Conservation (phyloP, 176 grass and related monocot species). For the barley (Hordeum vulgare) region MorexV3_pseudomolecules_assembly NC_058524.1:43866348-43866847, state of each 20-base stretch:
- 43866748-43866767: too few species aligned
- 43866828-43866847: conserved; percentile 40
- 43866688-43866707: conserved; percentile 36
- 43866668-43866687: not conserved
- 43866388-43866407: too few species aligned
- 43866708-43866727: not conserved
- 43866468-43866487: conserved; percentile 37
- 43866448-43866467: conserved; percentile 47
- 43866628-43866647: too few species aligned
- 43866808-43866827: conserved; percentile 25
- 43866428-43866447: conserved; percentile 16
- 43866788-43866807: conserved; percentile 42
- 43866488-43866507: conserved; percentile 32
- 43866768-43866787: conserved; percentile 14
- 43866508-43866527: conserved; percentile 43
- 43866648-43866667: too few species aligned
- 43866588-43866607: conserved; percentile 40
- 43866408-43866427: too few species aligned
- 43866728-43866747: conserved; percentile 38
- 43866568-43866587: conserved; percentile 54
- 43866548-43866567: conserved; percentile 43
- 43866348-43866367: too few species aligned
- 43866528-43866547: conserved; percentile 12
- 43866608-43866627: too few species aligned
- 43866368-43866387: too few species aligned